A percentile compares a stretch with the other conserved stretches of the same genome.
Evolutionary conservation across 106 monocot genomes (phyloP).

Genomic region (Dendrobium catenatum): DNA sequence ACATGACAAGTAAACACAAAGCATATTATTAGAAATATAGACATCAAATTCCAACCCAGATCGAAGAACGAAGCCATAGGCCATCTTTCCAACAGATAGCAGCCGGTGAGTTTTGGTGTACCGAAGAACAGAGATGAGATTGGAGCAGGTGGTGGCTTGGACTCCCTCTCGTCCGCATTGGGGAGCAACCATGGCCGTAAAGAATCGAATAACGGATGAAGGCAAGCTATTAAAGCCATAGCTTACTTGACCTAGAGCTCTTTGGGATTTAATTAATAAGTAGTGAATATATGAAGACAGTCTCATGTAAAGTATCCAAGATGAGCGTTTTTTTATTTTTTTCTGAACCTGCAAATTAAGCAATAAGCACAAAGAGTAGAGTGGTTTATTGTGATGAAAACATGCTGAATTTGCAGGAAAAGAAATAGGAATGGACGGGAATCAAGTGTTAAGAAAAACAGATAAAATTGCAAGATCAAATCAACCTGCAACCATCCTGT

Average conservation of each 20-base stretch:
- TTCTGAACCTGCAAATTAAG: not conserved
- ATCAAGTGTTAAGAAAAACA: not conserved
- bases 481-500: not conserved
- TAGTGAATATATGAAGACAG: not conserved
- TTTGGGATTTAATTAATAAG: not conserved
- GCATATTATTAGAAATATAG: conserved; percentile 27
- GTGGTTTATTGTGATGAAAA: not conserved
- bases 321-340: not conserved
- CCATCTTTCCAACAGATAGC: conserved; percentile 8
- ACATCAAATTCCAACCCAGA: conserved; percentile 13
- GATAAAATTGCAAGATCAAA: not conserved
- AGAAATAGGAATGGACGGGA: not conserved
- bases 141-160: not conserved
- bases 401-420: not conserved
- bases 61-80: conserved; percentile 20
- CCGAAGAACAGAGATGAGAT: conserved; percentile 22
- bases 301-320: conserved; percentile 2
- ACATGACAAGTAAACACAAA: conserved; percentile 12
- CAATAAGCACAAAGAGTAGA: not conserved
- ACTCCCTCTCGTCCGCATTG: not conserved
- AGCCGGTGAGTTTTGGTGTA: conserved; percentile 11
- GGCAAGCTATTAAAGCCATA: not conserved
- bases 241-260: too few relatives aligned
- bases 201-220: not conserved
- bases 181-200: not conserved